These are phyloP conservation scores for Aureobasidium zeae DNA, from an alignment of 2,329 filamentous ascomycete genomes.

Conservation along the genomic window DNA sequence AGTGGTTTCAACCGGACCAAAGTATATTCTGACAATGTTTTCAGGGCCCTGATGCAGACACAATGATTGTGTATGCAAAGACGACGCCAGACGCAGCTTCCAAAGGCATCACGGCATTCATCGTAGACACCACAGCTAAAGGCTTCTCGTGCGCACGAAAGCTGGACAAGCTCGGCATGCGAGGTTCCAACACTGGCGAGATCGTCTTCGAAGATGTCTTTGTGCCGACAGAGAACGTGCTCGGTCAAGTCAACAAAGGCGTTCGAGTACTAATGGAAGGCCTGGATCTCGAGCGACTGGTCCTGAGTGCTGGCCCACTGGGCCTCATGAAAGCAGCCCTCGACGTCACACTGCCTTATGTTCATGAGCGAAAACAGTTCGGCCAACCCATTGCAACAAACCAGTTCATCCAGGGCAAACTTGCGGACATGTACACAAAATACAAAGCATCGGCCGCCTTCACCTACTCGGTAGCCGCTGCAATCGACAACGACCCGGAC, in stretches of 20 bases:
- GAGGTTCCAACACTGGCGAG: conserved; percentile 92
- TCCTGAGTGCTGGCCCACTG: conserved; percentile 80
- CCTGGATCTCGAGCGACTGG: conserved; percentile 84
- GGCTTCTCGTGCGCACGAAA: conserved; percentile 86
- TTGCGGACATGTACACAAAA: conserved; percentile 97
- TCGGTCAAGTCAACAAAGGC: conserved; percentile 71
- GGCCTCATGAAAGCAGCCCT: conserved; percentile 91
- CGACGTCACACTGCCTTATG: conserved; percentile 79
- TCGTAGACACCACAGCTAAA: conserved; percentile 62
- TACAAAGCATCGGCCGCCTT: conserved; percentile 75
- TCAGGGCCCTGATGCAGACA: conserved; percentile 74
- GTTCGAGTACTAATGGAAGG: conserved; percentile 93
- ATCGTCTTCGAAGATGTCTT: conserved; percentile 86
- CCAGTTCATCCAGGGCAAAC: conserved; percentile 83
- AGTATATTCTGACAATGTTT: background rate
- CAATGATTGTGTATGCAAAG: conserved; percentile 94
- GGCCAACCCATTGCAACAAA: conserved; percentile 78
- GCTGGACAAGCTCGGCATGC: conserved; percentile 97
- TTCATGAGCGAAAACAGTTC: conserved; percentile 84
- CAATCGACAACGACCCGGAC: conserved; percentile 57
- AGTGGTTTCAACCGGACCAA: background rate
- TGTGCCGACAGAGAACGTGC: conserved; percentile 70
- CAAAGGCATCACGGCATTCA: conserved; percentile 91
- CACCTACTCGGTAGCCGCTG: conserved; percentile 72
- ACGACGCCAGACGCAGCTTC: conserved; percentile 69